Base-by-base conservation (phyloP, 345 rosid genomes). In the Salix exigua region DNA sequence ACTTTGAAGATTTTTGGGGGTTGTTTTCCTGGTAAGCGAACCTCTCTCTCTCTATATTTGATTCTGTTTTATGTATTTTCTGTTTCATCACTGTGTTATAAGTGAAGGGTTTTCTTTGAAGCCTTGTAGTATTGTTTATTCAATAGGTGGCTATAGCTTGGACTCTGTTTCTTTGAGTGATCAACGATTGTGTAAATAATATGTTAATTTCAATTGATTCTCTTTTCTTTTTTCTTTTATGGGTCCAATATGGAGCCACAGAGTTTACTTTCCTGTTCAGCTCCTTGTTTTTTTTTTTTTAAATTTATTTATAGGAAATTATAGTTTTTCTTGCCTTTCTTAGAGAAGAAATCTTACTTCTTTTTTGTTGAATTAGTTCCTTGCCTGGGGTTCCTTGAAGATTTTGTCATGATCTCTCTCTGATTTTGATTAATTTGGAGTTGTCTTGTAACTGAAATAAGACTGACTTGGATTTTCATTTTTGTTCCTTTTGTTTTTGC, bases 381-480 rank as follows among this genome's bases (percentile, higher is more conserved):
- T 53, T 53, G 25, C 18, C 55, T 50, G 4, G 25, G 3, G n/a
- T 58, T 9, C 11, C 13, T 58, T 10, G 4, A 10, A 58, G 63
- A 58, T 58, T 9, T n/a, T 58, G 16, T 58, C 28, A 9, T n/a
- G 63, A 58, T 58, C 63, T 58, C 6, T 58, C 16, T 10, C 63
- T 58, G 63, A n/a, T 13, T 71, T 58, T 55, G 44, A 53, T 23
- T 26, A 25, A n/a, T 1, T 21, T 14, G 33, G 31, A 48, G 18
- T 4, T 31, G 25, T 23, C n/a, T 40, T 18, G 25, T 73, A 26
- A 30, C 14, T 31, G n/a, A 30, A 25, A 38, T 23, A 2, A 46
- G 28, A 73, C 19, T 2, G 33, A 58, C 72, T 79, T 79, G 63
- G 40, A 14, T 66, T 40, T 77, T 61, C 11, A 28, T 70, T 77